Evolutionary conservation across 345 rosid genomes (phyloP).

Genomic region (Eucalyptus tenuipes): DNA sequence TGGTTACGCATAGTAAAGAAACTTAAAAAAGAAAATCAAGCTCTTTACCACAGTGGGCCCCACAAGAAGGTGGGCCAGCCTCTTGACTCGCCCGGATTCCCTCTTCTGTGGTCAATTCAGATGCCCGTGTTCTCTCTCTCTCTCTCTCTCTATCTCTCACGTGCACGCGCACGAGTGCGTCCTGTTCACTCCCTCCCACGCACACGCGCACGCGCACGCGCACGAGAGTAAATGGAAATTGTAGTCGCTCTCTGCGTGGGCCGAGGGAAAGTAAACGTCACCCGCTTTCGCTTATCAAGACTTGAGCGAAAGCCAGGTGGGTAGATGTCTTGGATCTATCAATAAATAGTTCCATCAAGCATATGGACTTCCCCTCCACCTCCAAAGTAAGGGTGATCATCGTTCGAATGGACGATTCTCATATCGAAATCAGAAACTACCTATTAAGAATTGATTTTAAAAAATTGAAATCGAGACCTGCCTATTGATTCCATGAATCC

Average conservation of each 20-base stretch:
- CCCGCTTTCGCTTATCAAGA: neutral
- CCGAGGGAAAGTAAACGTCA: neutral
- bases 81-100: neutral
- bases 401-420: accelerated
- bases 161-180: neutral
- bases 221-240: neutral
- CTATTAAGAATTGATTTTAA: accelerated
- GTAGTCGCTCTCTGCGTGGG: neutral
- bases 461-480: accelerated
- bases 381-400: neutral
- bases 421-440: accelerated
- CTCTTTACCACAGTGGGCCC: neutral
- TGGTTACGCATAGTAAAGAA: neutral
- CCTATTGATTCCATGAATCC: accelerated
- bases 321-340: neutral
- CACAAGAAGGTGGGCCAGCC: neutral
- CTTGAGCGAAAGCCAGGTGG: neutral
- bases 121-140: neutral
- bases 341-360: neutral
- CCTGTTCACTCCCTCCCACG: neutral
- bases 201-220: no score
- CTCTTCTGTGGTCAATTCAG: neutral
- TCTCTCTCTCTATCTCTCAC: neutral
- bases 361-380: neutral
- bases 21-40: neutral